Evolutionary conservation across 345 rosid species (phyloP).

Genomic region (Gossypium australe): DNA sequence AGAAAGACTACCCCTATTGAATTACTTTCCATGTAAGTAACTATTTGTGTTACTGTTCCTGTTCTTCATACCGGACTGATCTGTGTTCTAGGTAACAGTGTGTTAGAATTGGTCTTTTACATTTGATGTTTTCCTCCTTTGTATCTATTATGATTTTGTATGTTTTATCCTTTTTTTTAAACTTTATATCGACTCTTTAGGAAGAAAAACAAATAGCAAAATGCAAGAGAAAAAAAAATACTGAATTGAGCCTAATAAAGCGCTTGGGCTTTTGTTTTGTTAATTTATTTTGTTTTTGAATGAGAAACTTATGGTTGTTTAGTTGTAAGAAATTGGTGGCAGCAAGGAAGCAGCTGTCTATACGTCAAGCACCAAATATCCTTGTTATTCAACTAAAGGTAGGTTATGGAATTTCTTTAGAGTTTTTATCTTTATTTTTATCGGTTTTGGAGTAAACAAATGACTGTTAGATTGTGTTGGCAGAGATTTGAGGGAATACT

Average conservation of each 20-base stretch:
- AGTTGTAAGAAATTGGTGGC: slow-evolving; percentile 94
- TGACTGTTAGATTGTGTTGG: slow-evolving; percentile 12
- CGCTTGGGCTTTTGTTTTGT: not conserved
- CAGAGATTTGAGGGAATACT: slow-evolving; percentile 90
- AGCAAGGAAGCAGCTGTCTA: slow-evolving; percentile 95
- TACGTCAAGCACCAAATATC: slow-evolving; percentile 82
- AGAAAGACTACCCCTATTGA: too few relatives aligned
- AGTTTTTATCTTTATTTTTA: not conserved
- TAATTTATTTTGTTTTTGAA: not conserved
- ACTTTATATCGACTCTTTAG: not conserved
- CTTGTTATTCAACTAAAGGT: slow-evolving; percentile 96
- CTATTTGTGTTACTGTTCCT: too few relatives aligned
- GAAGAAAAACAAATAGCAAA: not conserved
- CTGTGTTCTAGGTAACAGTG: too few relatives aligned
- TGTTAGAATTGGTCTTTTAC: not conserved
- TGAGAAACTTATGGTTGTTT: slow-evolving; percentile 31
- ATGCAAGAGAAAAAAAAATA: not conserved
- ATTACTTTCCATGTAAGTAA: too few relatives aligned
- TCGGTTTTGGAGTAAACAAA: slow-evolving; percentile 2
- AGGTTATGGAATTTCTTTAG: slow-evolving; percentile 14
- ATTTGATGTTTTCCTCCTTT: not conserved
- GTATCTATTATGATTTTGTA: not conserved
- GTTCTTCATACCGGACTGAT: too few relatives aligned
- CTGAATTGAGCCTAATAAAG: not conserved
- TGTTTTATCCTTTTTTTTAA: not conserved